Evolutionary conservation across 805 yeast genomes (phyloP).

Genomic region (Wickerhamomyces pijperi): DNA sequence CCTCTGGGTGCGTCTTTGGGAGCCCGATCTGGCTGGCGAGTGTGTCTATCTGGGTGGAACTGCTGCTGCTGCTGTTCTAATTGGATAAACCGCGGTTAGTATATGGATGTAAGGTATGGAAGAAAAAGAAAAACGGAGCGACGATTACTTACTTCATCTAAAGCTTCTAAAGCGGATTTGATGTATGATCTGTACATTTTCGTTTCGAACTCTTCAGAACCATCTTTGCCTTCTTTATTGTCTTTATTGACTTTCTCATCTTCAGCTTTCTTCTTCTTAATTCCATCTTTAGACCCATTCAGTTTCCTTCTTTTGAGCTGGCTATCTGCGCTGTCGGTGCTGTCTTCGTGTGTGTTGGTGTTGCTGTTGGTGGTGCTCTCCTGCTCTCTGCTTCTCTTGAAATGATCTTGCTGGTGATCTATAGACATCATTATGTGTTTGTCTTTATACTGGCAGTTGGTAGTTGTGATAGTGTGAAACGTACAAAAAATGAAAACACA

Average conservation of each 20-base stretch:
- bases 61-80: constrained; percentile 23
- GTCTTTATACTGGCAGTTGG: no score
- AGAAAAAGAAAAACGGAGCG: neutral
- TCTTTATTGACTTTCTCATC: neutral
- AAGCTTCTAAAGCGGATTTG: constrained; percentile 55
- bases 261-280: neutral
- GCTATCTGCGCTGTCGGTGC: constrained; percentile 2
- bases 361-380: constrained; percentile 4
- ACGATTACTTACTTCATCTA: constrained; percentile 40
- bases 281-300: neutral
- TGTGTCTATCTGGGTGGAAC: constrained; percentile 43
- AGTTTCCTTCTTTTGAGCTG: constrained; percentile 6
- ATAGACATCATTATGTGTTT: constrained; percentile 21
- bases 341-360: no score
- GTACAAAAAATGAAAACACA: no score
- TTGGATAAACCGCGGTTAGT: no score
- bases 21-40: constrained; percentile 48
- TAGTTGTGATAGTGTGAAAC: no score
- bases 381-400: constrained; percentile 17
- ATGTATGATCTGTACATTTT: constrained; percentile 35
- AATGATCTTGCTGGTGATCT: constrained; percentile 16
- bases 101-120: neutral
- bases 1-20: constrained; percentile 40
- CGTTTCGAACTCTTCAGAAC: constrained; percentile 17
- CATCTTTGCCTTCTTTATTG: constrained; percentile 1